A percentile compares a stretch with the other conserved stretches of the same genome.
phyloP scores from a whole-genome alignment of 148 eudicot genomes.

The Fallopia convolvulus region DNA sequence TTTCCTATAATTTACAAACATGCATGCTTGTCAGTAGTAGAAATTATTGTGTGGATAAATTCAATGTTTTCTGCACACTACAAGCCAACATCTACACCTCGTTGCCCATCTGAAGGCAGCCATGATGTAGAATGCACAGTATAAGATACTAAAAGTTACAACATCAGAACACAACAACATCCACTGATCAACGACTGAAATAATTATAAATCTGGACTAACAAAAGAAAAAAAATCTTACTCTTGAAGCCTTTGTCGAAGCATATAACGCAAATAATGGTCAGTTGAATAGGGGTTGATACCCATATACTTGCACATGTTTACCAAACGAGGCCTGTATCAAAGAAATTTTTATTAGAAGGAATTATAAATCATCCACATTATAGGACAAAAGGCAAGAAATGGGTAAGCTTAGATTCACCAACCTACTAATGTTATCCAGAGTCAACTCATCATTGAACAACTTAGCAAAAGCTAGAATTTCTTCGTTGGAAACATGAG shows the following conservation, averaged over 20 bases:
- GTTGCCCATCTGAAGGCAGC: not conserved
- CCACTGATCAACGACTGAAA: not conserved
- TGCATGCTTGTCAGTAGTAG: not conserved
- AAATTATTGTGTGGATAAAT: not conserved
- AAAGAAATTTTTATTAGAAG: conserved; percentile 4
- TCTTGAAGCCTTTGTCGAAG: conserved; percentile 66
- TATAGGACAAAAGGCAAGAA: not conserved
- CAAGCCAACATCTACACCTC: not conserved
- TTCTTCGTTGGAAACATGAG: conserved; percentile 68
- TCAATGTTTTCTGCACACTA: not conserved
- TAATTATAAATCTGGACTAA: not conserved
- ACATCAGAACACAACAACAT: not conserved
- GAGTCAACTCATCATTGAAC: conserved; percentile 83
- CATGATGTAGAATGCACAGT: not conserved
- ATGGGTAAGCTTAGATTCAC: conserved; percentile 1
- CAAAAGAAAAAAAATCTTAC: conserved; percentile 26
- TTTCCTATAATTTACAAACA: not conserved
- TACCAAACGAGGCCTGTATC: conserved; percentile 65
- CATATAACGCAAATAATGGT: conserved; percentile 74
- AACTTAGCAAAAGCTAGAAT: conserved; percentile 73
- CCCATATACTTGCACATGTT: conserved; percentile 98
- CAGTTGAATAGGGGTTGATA: conserved; percentile 68
- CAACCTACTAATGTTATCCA: conserved; percentile 90
- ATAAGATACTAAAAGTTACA: not conserved
- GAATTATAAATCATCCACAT: not conserved